Evolutionary conservation across 2,329 filamentous ascomycete species (phyloP).

Genomic region (Pseudogymnoascus pannorum): DNA sequence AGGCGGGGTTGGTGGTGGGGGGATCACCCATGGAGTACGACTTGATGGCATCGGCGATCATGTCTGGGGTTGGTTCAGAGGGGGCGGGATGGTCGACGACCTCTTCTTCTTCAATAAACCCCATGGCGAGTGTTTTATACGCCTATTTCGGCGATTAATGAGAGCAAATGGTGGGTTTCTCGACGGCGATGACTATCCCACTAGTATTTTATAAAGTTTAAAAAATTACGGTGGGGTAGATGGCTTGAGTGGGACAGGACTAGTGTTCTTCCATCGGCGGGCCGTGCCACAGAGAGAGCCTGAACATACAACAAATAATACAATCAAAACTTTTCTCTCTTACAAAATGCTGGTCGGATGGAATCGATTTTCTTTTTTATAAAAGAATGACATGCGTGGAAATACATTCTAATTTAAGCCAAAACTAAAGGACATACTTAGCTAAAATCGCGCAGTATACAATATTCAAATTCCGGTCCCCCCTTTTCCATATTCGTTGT

Average conservation of each 20-base stretch:
- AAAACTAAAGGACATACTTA: not conserved
- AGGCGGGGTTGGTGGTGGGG: not conserved
- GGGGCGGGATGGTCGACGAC: slow-evolving; percentile 3
- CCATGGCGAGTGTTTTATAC: slow-evolving; percentile 11
- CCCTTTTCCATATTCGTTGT: not conserved
- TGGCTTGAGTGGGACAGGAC: not conserved
- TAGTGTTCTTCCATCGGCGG: slow-evolving; percentile 2
- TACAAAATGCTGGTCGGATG: too few relatives aligned
- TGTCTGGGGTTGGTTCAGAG: not conserved
- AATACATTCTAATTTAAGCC: slow-evolving; percentile 3
- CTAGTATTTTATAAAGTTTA: not conserved
- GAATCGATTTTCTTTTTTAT: too few relatives aligned
- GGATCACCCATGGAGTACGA: slow-evolving; percentile 27
- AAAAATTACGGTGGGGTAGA: slow-evolving; percentile 5
- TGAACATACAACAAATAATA: too few relatives aligned
- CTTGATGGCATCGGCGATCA: slow-evolving; percentile 9
- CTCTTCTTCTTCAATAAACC: slow-evolving; percentile 13
- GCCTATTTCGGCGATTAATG: not conserved
- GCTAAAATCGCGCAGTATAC: not conserved
- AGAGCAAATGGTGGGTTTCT: not conserved
- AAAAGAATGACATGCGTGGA: too few relatives aligned
- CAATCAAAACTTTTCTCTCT: too few relatives aligned
- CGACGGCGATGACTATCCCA: not conserved
- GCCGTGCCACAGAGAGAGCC: slow-evolving; percentile 1
- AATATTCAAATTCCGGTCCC: not conserved